Evolutionary conservation across 2,329 filamentous ascomycete species (phyloP).

Genomic region (Hawksworthiomyces lignivorus): DNA sequence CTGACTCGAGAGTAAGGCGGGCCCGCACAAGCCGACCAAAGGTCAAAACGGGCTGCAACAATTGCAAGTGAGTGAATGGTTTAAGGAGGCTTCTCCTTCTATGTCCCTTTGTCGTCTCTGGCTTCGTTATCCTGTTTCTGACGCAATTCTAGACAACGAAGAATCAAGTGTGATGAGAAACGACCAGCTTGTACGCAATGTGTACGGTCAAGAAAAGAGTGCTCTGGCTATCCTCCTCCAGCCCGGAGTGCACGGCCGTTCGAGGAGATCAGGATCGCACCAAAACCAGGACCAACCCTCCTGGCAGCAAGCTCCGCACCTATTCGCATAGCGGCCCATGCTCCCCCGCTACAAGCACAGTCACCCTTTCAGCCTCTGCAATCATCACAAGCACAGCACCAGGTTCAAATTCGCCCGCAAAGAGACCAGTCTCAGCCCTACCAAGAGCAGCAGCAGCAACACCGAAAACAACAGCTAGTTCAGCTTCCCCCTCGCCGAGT

Average conservation of each 20-base stretch:
- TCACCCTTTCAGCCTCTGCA: conserved; percentile 13
- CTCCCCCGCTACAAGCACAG: not conserved
- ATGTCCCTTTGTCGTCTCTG: not conserved
- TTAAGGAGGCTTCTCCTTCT: conserved; percentile 13
- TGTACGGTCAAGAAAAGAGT: conserved; percentile 48
- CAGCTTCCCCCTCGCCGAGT: conserved; percentile 15
- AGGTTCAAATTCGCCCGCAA: no score
- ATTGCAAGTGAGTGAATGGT: conserved; percentile 53
- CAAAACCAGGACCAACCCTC: conserved; percentile 29
- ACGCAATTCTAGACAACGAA: conserved; percentile 38
- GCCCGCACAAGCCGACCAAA: conserved; percentile 50
- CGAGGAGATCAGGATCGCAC: conserved; percentile 42
- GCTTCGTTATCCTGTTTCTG: conserved; percentile 7
- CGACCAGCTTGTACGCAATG: conserved; percentile 55
- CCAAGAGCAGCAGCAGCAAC: not conserved
- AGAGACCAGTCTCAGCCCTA: not conserved
- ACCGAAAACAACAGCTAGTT: conserved; percentile 13
- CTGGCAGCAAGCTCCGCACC: conserved; percentile 8
- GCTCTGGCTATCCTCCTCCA: conserved; percentile 55
- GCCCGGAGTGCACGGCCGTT: conserved; percentile 37
- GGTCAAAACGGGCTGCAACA: conserved; percentile 59
- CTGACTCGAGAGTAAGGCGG: conserved; percentile 26
- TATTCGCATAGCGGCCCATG: no score
- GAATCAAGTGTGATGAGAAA: conserved; percentile 60
- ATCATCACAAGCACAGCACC: conserved; percentile 10